phyloP scores from a whole-genome alignment of 768 basidiomycete species.

The Suillus subalutaceus region DNA sequence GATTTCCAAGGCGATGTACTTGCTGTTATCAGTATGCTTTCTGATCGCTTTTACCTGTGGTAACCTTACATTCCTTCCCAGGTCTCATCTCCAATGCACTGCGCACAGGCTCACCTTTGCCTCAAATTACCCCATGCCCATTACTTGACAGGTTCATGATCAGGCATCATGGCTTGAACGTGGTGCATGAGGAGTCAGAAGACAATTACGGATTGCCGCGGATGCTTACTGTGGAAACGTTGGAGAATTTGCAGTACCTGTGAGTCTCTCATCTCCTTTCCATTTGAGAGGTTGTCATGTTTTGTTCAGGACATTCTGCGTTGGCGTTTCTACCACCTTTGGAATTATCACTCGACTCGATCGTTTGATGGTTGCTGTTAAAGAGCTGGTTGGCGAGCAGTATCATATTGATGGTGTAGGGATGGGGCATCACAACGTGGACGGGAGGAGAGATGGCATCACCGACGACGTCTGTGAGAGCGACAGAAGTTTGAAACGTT shows the following conservation, averaged over 20 bases:
- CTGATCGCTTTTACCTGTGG: neutral
- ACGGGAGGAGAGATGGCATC: slow-evolving; percentile 35
- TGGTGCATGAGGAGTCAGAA: slow-evolving; percentile 71
- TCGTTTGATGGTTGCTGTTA: slow-evolving; percentile 76
- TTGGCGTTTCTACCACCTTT: slow-evolving; percentile 71
- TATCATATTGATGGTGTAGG: slow-evolving; percentile 81
- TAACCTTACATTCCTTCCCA: slow-evolving; percentile 26
- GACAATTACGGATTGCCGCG: slow-evolving; percentile 76
- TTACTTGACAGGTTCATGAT: slow-evolving; percentile 49
- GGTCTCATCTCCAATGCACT: slow-evolving; percentile 80
- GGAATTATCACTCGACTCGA: slow-evolving; percentile 75
- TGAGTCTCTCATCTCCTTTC: slow-evolving; percentile 40
- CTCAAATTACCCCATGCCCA: slow-evolving; percentile 86
- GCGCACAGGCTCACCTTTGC: slow-evolving; percentile 72
- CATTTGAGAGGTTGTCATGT: slow-evolving; percentile 7
- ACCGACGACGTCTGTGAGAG: slow-evolving; percentile 28
- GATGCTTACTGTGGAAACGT: slow-evolving; percentile 68
- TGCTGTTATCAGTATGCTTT: slow-evolving; percentile 70
- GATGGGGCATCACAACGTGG: slow-evolving; percentile 22
- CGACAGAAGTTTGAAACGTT: neutral
- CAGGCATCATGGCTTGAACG: slow-evolving; percentile 59
- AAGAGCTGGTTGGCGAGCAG: slow-evolving; percentile 86
- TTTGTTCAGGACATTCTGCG: slow-evolving; percentile 60
- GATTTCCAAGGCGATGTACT: slow-evolving; percentile 86
- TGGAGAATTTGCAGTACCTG: slow-evolving; percentile 80